Base-by-base conservation (phyloP, 2,329 filamentous ascomycete species). In the Hortaea werneckii region DNA sequence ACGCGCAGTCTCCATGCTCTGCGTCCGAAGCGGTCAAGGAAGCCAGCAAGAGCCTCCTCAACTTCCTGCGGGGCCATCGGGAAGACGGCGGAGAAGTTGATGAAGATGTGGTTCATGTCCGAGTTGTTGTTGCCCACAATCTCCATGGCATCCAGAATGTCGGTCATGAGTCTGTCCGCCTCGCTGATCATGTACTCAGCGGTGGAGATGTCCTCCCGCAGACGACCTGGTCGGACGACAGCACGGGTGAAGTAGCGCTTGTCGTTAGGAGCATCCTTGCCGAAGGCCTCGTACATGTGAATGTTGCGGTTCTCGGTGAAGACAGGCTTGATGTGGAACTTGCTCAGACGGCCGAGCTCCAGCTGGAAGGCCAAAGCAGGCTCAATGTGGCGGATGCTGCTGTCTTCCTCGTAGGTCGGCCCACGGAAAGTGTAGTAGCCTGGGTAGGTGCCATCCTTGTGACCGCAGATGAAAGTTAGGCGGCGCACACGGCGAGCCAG, bases 271-370 rank as follows among this genome's bases (percentile, higher is more conserved):
- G 89, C 85, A 42, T 85, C 85, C 75, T 95, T 98, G 63, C 92
- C 92, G 59, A 94, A 74, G 55, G 87, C 92, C 75, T 96, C 89
- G 70, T 96, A 98, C 49, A 98, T 89, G 74, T 98, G 92, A 54
- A 98, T 95, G 70, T 94, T 96, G 64, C 94, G 85, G 76, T 98
- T 98, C 70, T 96, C 89, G 0, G 92, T 96, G 72, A 98, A 98
- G 43, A 98, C 88, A 2, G 92, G 90, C 73, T 89, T 94, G 71
- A 96, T 94, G 72, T 88, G 83, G 79, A 98, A 98, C 73, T 95
- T 96, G 62, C 85, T 85, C 29, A 98, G 79, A 66, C 92, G 85
- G 49, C 82, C 84, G 53, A 98, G 82, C 70, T 98, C 92, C 65
- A 96, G 85, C 75, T 98, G 92, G 86, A 96, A 98, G 62, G 92